Evolutionary conservation across 306 rosid species (phyloP).

Genomic region (cucumber (Cucumis sativus)): DNA sequence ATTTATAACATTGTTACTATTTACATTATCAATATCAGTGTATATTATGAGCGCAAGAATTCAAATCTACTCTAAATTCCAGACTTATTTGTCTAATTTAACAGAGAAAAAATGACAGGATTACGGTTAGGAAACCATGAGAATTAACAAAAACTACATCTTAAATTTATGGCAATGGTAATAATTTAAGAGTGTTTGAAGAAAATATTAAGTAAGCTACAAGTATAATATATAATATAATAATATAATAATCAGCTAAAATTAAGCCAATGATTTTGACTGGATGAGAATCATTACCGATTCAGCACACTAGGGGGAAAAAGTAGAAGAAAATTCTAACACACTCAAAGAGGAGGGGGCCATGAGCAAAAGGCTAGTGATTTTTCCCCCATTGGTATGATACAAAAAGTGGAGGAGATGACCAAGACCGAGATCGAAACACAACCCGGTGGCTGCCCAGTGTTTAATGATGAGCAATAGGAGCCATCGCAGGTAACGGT

Average conservation of each 20-base stretch:
- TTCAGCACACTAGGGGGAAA: constrained; percentile 35
- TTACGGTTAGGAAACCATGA: not conserved
- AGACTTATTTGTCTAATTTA: no score
- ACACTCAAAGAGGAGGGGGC: constrained; percentile 6
- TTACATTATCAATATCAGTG: no score
- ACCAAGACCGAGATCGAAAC: not conserved
- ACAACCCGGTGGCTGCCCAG: not conserved
- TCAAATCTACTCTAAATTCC: no score
- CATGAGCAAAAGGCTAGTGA: not conserved
- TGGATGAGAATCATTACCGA: constrained; percentile 30
- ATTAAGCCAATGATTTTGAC: constrained; percentile 1
- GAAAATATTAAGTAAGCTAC: constrained; percentile 1
- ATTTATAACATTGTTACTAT: no score
- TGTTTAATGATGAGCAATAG: constrained; percentile 27
- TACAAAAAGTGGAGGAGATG: constrained; percentile 29
- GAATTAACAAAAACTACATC: not conserved
- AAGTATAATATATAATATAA: not conserved
- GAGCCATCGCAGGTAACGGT: constrained; percentile 6
- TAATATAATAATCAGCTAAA: constrained; percentile 6
- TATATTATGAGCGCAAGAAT: no score
- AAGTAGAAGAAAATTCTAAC: constrained; percentile 15
- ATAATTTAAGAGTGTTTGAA: not conserved
- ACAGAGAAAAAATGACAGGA: not conserved
- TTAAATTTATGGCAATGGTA: not conserved
- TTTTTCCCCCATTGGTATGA: constrained; percentile 23